Conservation (phyloP, 345 rosid species). For the Leavenworthia alabamica region DNA sequence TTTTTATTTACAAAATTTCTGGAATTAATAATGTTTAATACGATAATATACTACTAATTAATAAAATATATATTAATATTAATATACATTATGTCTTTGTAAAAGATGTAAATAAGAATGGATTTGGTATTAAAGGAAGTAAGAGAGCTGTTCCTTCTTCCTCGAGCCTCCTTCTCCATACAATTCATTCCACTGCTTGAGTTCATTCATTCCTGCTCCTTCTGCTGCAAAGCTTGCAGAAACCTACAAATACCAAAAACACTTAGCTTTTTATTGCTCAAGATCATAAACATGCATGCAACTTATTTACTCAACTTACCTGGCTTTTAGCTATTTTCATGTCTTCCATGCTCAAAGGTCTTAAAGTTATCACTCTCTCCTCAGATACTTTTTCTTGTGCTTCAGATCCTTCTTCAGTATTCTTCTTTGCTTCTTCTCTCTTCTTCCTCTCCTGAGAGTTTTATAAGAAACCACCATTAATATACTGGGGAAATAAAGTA, state of each 20-base stretch:
- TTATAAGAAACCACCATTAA: neutral
- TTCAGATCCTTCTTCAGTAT: slow-evolving; percentile 31
- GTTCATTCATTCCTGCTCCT: slow-evolving; percentile 74
- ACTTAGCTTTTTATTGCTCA: neutral
- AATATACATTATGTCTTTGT: too few species aligned
- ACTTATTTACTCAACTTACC: slow-evolving; percentile 28
- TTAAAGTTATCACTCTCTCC: slow-evolving; percentile 52
- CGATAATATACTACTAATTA: slow-evolving; percentile 13
- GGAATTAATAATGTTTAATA: neutral
- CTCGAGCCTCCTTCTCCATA: slow-evolving; percentile 95
- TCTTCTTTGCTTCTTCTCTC: slow-evolving; percentile 57
- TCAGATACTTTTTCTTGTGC: slow-evolving; percentile 48
- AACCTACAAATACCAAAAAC: slow-evolving; percentile 43
- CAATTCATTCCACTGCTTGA: slow-evolving; percentile 86
- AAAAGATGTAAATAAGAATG: neutral
- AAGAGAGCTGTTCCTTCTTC: slow-evolving; percentile 78
- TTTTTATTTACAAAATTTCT: too few species aligned
- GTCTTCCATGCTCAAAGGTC: slow-evolving; percentile 88
- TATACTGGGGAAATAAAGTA: neutral
- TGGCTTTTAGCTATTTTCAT: slow-evolving; percentile 90
- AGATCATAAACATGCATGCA: slow-evolving; percentile 4
- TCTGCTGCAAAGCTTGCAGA: slow-evolving; percentile 85
- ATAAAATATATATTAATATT: too few species aligned
- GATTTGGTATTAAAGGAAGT: slow-evolving; percentile 53
- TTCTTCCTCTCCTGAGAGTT: slow-evolving; percentile 25